Percentiles rank a stretch among this genome's conserved stretches.
phyloP scores from a whole-genome alignment of 2,329 filamentous ascomycete genomes.

The Fusarium torulosum region DNA sequence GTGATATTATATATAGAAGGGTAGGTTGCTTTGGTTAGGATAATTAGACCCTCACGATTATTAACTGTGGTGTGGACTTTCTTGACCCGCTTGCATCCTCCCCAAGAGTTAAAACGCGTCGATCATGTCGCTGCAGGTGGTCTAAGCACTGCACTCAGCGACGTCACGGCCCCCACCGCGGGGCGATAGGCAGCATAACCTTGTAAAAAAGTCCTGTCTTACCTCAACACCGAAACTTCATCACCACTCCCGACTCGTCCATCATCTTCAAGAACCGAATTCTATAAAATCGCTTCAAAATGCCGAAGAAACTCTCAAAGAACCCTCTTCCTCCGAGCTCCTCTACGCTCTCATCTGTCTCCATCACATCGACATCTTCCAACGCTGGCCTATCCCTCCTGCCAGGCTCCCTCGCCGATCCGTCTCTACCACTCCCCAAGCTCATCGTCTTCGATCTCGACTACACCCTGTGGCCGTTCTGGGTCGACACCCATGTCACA shows the following conservation, averaged over 20 bases:
- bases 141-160: slow-evolving; percentile 4
- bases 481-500: slow-evolving; percentile 93
- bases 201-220: slow-evolving; percentile 21
- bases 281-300: slow-evolving; percentile 16
- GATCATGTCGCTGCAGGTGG: not conserved
- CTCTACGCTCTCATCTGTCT: slow-evolving; percentile 40
- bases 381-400: slow-evolving; percentile 34
- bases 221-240: slow-evolving; percentile 24
- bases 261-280: not conserved
- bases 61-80: no score
- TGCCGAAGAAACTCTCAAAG: slow-evolving; percentile 54
- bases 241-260: not conserved
- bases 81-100: no score
- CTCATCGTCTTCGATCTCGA: slow-evolving; percentile 95
- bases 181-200: slow-evolving; percentile 2
- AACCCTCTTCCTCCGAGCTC: slow-evolving; percentile 40
- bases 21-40: no score
- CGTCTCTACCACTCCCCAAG: slow-evolving; percentile 77
- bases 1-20: no score
- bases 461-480: slow-evolving; percentile 99
- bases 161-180: slow-evolving; percentile 20
- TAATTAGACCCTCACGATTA: no score
- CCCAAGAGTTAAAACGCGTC: not conserved
- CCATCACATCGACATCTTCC: slow-evolving; percentile 52
- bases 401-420: slow-evolving; percentile 62